Evolutionary conservation across 176 grass and related monocot genomes (phyloP).

Genomic region (Triticum monococcum): DNA sequence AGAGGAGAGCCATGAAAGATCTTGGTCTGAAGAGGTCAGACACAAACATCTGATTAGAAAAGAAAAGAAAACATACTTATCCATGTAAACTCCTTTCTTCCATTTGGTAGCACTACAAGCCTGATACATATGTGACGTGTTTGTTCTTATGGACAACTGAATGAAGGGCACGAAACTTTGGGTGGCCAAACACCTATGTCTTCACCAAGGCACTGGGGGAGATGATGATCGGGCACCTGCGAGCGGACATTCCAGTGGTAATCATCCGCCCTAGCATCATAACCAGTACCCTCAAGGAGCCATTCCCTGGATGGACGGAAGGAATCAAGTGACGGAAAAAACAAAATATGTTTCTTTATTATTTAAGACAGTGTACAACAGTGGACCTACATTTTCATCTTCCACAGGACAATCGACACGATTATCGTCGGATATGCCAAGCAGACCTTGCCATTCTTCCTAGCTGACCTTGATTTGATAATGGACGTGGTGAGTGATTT

Average conservation of each 20-base stretch:
- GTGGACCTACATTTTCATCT: too few species aligned
- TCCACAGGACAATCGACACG: too few species aligned
- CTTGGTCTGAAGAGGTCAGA: slow-evolving; percentile 51
- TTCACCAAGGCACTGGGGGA: not conserved
- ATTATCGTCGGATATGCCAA: too few species aligned
- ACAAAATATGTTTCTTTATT: not conserved
- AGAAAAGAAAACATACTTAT: not conserved
- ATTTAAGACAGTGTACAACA: not conserved
- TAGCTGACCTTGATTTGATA: too few species aligned
- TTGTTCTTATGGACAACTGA: not conserved
- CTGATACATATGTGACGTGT: not conserved
- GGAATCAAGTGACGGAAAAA: not conserved
- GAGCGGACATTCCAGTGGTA: not conserved
- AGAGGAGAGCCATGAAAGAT: slow-evolving; percentile 52
- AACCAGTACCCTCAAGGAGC: not conserved
- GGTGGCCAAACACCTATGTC: not conserved
- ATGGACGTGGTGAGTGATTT: too few species aligned
- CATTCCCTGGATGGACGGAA: not conserved
- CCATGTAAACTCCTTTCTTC: too few species aligned
- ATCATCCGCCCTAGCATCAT: not conserved
- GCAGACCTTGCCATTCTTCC: too few species aligned
- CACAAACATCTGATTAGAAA: not conserved
- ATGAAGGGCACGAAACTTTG: not conserved
- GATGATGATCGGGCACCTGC: not conserved
- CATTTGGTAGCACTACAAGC: too few species aligned